These are phyloP conservation scores for Laguncularia racemosa DNA, from an alignment of 345 rosid genomes.

Conservation along the genomic window DNA sequence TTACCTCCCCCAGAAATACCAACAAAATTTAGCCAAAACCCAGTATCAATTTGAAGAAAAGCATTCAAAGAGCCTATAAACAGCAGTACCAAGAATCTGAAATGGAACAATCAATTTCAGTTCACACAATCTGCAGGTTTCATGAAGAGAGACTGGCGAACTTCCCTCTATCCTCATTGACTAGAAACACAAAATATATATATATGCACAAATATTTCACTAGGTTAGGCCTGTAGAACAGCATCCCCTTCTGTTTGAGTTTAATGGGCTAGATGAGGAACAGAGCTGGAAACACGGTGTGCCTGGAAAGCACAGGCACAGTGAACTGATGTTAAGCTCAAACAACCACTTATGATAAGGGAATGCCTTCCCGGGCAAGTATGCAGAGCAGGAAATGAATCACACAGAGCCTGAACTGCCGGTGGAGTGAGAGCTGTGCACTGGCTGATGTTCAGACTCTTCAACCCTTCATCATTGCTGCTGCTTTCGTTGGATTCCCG, in stretches of 20 bases:
- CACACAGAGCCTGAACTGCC: slow-evolving; percentile 91
- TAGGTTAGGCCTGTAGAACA: not conserved
- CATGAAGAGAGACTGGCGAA: no score
- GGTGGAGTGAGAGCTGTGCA: slow-evolving; percentile 93
- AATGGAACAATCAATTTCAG: no score
- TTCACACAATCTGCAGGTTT: no score
- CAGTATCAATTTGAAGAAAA: no score
- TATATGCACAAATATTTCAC: not conserved
- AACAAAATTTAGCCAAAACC: no score
- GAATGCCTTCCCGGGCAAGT: slow-evolving; percentile 95
- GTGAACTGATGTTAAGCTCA: slow-evolving; percentile 82
- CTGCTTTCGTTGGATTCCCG: slow-evolving; percentile 54
- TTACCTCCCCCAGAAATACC: no score
- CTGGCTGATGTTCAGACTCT: slow-evolving; percentile 92
- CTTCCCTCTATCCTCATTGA: no score
- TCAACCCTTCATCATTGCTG: slow-evolving; percentile 68
- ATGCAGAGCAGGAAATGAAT: slow-evolving; percentile 90
- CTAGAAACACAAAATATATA: no score
- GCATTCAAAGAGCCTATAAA: no score
- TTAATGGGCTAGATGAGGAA: slow-evolving; percentile 58
- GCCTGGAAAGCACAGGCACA: slow-evolving; percentile 82
- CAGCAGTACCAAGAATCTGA: no score
- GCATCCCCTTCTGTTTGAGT: not conserved
- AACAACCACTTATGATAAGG: slow-evolving; percentile 93
- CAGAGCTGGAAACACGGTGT: slow-evolving; percentile 33